Evolutionary conservation across 2,329 filamentous ascomycete genomes (phyloP), one percentile per base, ranked within the genome.

Genomic region (Aspergillus sp.): DNA sequence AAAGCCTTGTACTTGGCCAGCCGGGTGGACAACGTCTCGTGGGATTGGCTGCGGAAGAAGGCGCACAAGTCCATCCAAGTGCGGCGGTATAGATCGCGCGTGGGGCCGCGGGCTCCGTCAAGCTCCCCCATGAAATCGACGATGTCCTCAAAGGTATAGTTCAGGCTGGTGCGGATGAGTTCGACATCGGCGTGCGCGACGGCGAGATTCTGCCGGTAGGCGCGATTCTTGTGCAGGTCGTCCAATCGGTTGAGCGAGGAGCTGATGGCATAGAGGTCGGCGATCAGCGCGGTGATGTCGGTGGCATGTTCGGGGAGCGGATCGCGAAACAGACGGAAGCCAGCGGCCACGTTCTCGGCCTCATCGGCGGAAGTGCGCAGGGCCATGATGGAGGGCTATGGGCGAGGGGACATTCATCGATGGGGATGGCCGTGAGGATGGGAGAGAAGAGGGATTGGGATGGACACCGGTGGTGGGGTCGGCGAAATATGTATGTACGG

Each of bases 181-280:
- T 74, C 72, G 21, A 84, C 60, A 59, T 84, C 81, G 13, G 70
- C 63, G 17, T 71, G 60, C 46, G 81, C 76, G 41, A 66, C 64
- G 42, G 64, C 59, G 54, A 75, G 71, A 23, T 68, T 70, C 36
- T 65, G 62, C 17, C 63, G 70, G 63, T 75, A 73, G 14, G 64
- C 69, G 23, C 70, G 69, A 52, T 72, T 65, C 13, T 70, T 68
- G 25, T 78, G 66, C 23, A 75, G 66, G 46, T 71, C 70, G 40
- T 80, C 73, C 36, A 85, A 67, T 40, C 69, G 70, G 43, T 76
- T 75, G 20, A 86, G 69, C 7, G 71, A 72, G 45, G 76, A 72
- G 51, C 79, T 80, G 63, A 85, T 78, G 47, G 74, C 74, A 62
- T 80, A 83, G 20, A 85, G 73, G 54, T 81, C 75, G 50, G 78